These are phyloP conservation scores for Tylopilus plumbeoviolaceoides DNA, from an alignment of 768 basidiomycete genomes.

Conservation along the genomic window DNA sequence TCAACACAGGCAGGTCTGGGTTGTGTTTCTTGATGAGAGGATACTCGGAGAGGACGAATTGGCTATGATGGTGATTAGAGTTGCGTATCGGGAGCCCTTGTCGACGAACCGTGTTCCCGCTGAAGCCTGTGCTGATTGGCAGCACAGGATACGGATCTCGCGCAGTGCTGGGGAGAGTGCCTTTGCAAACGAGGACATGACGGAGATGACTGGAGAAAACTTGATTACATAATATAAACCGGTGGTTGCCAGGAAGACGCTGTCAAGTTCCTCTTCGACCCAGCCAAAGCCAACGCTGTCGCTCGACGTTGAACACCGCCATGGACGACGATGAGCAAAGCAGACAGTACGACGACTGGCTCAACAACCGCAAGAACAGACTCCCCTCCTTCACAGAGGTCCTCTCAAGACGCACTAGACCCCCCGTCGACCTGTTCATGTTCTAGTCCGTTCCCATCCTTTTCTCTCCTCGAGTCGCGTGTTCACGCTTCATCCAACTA, in stretches of 20 bases:
- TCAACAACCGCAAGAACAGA: constrained; percentile 63
- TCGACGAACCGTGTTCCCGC: constrained; percentile 68
- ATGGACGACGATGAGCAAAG: constrained; percentile 59
- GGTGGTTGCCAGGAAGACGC: constrained; percentile 8
- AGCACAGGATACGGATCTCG: constrained; percentile 78
- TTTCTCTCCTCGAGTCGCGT: not conserved
- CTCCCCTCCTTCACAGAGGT: constrained; percentile 90
- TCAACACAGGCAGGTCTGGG: constrained; percentile 80
- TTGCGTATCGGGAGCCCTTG: not conserved
- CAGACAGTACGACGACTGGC: constrained; percentile 67
- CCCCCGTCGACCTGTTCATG: constrained; percentile 98
- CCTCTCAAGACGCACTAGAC: constrained; percentile 81
- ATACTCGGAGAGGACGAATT: constrained; percentile 76
- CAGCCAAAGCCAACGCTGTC: constrained; percentile 6
- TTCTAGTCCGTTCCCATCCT: constrained; percentile 73
- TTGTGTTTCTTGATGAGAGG: constrained; percentile 76
- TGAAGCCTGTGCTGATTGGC: constrained; percentile 71
- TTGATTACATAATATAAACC: constrained; percentile 27
- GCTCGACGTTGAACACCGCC: constrained; percentile 7
- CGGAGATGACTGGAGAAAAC: constrained; percentile 22
- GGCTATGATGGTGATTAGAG: constrained; percentile 40
- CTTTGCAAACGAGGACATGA: constrained; percentile 63
- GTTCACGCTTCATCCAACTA: constrained; percentile 30
- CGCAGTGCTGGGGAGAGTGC: constrained; percentile 73
- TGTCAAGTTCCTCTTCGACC: constrained; percentile 19